phyloP scores from a whole-genome alignment of 495 filamentous ascomycete species.

The Cudoniella acicularis region DNA sequence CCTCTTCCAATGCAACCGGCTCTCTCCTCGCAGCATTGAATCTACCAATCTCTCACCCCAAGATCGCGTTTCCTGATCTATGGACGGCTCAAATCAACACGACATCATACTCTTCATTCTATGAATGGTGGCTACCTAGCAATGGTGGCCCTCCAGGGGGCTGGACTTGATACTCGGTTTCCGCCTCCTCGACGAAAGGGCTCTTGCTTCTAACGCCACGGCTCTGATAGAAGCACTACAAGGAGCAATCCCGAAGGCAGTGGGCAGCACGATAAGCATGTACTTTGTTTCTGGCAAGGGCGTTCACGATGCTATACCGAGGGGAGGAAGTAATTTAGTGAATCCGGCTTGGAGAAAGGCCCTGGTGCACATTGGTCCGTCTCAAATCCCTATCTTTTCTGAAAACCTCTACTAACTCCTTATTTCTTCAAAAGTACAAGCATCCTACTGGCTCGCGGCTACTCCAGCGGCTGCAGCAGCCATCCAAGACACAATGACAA shows the following conservation, averaged over 20 bases:
- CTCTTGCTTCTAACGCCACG: slow-evolving; percentile 27
- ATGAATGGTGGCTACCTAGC: slow-evolving; percentile 42
- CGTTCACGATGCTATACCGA: slow-evolving; percentile 29
- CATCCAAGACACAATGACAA: not conserved
- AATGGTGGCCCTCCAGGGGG: slow-evolving; percentile 31
- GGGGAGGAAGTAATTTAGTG: slow-evolving; percentile 28
- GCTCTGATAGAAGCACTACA: slow-evolving; percentile 25
- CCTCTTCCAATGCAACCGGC: slow-evolving; percentile 2
- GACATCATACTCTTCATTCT: slow-evolving; percentile 35
- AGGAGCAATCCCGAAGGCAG: slow-evolving; percentile 7
- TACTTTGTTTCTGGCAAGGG: slow-evolving; percentile 41
- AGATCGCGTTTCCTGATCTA: slow-evolving; percentile 44
- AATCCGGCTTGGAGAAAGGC: slow-evolving; percentile 42
- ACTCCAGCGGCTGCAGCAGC: not conserved
- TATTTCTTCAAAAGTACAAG: not conserved
- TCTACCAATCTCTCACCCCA: slow-evolving; percentile 33
- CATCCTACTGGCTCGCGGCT: not conserved
- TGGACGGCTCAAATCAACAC: slow-evolving; percentile 35
- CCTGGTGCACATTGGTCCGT: slow-evolving; percentile 31
- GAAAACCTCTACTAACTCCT: not conserved
- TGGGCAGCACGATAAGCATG: slow-evolving; percentile 16
- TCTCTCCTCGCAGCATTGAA: slow-evolving; percentile 27
- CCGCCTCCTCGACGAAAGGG: slow-evolving; percentile 31
- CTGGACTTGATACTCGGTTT: slow-evolving; percentile 37
- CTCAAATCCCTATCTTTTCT: not conserved